Percentiles rank a stretch among this genome's conserved stretches.
These are phyloP conservation scores for Naumovozyma baii DNA, from an alignment of 805 yeast genomes.

Conservation along the genomic window DNA sequence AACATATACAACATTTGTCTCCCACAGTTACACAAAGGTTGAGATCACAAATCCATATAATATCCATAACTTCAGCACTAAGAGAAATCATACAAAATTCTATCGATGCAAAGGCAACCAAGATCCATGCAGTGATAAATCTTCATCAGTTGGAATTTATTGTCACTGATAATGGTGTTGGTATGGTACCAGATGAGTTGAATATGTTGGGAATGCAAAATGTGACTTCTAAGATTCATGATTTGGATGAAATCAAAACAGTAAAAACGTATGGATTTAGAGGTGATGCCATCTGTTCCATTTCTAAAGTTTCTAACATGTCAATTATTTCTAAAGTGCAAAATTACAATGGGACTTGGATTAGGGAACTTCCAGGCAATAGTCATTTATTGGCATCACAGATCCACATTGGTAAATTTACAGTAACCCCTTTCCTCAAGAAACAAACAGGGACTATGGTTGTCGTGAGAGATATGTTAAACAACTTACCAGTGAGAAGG, in stretches of 20 bases:
- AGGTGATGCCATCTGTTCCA: conserved; percentile 58
- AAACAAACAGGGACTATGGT: conserved; percentile 16
- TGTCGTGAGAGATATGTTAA: conserved; percentile 13
- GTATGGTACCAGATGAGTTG: conserved; percentile 46
- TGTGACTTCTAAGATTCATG: conserved; percentile 46
- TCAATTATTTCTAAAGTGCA: conserved; percentile 38
- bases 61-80: conserved; percentile 34
- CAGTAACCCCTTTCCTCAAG: conserved; percentile 3
- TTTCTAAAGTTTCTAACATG: conserved; percentile 41
- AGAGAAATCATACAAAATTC: conserved; percentile 46
- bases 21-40: conserved; percentile 9
- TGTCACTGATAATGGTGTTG: conserved; percentile 65
- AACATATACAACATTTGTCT: conserved; percentile 11
- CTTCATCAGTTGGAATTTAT: conserved; percentile 26
- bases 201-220: conserved; percentile 37
- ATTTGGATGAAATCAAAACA: conserved; percentile 31
- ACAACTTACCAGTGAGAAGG: conserved; percentile 24
- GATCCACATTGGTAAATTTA: too few relatives aligned
- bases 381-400: conserved; percentile 6
- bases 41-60: conserved; percentile 31
- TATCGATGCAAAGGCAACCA: conserved; percentile 42
- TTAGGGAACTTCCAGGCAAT: conserved; percentile 9
- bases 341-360: conserved; percentile 26
- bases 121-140: conserved; percentile 32
- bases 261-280: conserved; percentile 53